These are phyloP conservation scores for Oehlia diaphana DNA, from an alignment of 192 early-diverging fungal genomes.

Conservation along the genomic window DNA sequence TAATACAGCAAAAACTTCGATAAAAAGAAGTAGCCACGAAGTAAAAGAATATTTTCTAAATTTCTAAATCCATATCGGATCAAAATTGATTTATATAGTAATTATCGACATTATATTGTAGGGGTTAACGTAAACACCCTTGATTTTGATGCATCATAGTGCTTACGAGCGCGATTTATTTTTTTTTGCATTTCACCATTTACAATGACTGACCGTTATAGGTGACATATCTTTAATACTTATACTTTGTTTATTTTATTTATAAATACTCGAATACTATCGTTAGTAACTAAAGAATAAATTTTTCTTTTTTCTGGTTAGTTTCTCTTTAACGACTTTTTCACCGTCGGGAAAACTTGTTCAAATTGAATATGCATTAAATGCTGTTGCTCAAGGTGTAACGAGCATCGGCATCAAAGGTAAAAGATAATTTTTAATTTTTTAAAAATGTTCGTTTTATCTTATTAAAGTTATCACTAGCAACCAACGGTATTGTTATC, in stretches of 20 bases:
- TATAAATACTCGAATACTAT: background rate
- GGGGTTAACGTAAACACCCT: background rate
- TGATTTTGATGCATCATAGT: background rate
- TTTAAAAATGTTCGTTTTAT: background rate
- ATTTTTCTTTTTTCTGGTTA: constrained; percentile 27
- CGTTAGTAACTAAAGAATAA: background rate
- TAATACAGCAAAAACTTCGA: too few species aligned
- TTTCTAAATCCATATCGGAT: too few species aligned
- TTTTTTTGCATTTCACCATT: background rate
- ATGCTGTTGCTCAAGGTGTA: constrained; percentile 85
- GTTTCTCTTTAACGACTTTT: constrained; percentile 99
- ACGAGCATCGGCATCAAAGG: constrained; percentile 96
- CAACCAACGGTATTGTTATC: constrained; percentile 95
- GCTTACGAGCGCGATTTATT: background rate
- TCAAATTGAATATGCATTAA: constrained; percentile 98
- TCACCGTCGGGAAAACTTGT: constrained; percentile 98
- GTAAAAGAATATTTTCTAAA: too few species aligned
- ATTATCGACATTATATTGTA: too few species aligned
- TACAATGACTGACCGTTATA: constrained; percentile 23
- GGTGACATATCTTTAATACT: background rate
- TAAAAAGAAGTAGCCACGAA: background rate
- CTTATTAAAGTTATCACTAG: constrained; percentile 44
- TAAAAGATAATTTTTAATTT: constrained; percentile 29
- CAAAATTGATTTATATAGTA: too few species aligned
- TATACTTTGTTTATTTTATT: background rate